Evolutionary conservation across 2,329 filamentous ascomycete genomes (phyloP), one percentile per base, ranked within the genome.

Genomic region (Fusarium tjaetaba): DNA sequence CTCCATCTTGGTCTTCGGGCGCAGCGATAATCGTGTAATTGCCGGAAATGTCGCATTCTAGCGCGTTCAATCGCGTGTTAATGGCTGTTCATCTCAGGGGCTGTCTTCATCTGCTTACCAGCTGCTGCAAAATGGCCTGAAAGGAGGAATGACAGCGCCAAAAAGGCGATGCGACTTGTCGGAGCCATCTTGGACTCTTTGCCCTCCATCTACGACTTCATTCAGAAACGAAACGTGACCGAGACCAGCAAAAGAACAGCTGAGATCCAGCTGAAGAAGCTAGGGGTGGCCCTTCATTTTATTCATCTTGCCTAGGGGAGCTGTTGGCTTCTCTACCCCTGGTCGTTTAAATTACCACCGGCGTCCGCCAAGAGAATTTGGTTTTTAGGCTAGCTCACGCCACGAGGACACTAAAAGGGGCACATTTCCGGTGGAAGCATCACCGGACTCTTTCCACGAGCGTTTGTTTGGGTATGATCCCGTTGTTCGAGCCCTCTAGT

Each of bases 1-100:
- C 71, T 61, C 60, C 49, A 20, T 74, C 62, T 56, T 53, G 53
- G 15, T 65, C 73, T 39, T 73, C 63, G 52, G 78, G 78, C 20
- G 68, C 53, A 30, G 75, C 64, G 66, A 79, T 77, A 55, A 74
- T 76, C 4, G 77, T 79, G 64, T 79, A 77, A 65, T 79, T 79
- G 49, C 71, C 70, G 32, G 76, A 74, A 60, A 77, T 60, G 46
- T 79, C 64, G 64, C 77, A 79, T 43, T 76, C 77, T 79, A 11
- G 38, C 56, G 43, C 51, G 63, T 65, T 26, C 24, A 52, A 16
- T 41, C 26, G 18, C 49, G 26, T 39, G 70, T 72, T 45, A 73
- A 38, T 20, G n/a, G 42, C 5, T 22, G 20, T 32, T 34, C 26
- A 30, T 22, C 14, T 38, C 56, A 52, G 51, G 59, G 51, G 48